These are phyloP conservation scores for Vigna hirtella DNA, from an alignment of 306 rosid species.

Conservation along the genomic window DNA sequence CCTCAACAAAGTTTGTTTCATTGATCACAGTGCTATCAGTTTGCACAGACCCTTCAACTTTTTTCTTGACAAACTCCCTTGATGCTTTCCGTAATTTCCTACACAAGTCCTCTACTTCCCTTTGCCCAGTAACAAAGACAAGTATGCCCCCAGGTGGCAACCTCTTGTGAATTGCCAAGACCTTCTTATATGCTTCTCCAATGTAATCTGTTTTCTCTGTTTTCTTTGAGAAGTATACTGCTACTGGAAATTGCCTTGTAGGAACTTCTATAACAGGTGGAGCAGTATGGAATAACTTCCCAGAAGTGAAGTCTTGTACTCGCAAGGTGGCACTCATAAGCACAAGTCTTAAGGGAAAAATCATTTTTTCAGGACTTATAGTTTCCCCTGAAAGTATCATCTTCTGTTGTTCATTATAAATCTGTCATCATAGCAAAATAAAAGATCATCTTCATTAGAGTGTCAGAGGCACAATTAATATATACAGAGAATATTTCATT, in stretches of 20 bases:
- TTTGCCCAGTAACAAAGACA: conserved; percentile 86
- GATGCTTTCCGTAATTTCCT: conserved; percentile 77
- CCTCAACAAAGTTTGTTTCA: conserved; percentile 54
- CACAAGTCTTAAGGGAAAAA: conserved; percentile 88
- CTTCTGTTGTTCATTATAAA: conserved; percentile 57
- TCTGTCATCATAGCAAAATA: conserved; percentile 54
- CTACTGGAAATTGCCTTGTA: conserved; percentile 84
- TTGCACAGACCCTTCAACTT: conserved; percentile 47
- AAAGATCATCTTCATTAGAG: conserved; percentile 23
- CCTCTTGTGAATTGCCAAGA: conserved; percentile 88
- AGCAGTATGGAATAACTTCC: conserved; percentile 63
- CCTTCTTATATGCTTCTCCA: conserved; percentile 86
- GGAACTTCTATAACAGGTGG: conserved; percentile 88
- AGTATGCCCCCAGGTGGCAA: conserved; percentile 91
- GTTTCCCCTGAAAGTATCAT: conserved; percentile 57
- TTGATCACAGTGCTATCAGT: conserved; percentile 41
- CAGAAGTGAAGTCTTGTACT: conserved; percentile 83
- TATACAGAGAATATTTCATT: conserved; percentile 21
- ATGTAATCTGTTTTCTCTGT: conserved; percentile 76
- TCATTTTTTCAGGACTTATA: conserved; percentile 57
- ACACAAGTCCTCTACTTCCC: conserved; percentile 88
- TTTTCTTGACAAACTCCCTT: conserved; percentile 57
- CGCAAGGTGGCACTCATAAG: conserved; percentile 96
- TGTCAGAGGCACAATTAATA: conserved; percentile 17
- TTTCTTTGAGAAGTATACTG: conserved; percentile 77